A percentile compares a stretch with the other conserved stretches of the same genome.
phyloP scores from a whole-genome alignment of 208 protist genomes.

The Trypanosoma brucei region DNA sequence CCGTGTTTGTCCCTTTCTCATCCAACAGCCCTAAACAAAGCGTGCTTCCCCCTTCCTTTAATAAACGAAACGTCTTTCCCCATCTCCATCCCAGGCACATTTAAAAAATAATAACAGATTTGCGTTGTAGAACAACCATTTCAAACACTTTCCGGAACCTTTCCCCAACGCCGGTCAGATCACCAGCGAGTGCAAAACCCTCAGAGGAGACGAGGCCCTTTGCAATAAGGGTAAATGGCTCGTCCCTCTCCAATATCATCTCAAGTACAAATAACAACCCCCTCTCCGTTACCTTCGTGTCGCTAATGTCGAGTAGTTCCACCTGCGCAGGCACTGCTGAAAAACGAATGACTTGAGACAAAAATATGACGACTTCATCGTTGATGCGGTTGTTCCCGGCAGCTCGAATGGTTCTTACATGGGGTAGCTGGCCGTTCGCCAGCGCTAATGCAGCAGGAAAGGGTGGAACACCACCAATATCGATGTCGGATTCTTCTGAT shows the following conservation, averaged over 20 bases:
- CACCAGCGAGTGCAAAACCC: background rate
- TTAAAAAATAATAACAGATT: no score
- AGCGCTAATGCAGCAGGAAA: conserved; percentile 68
- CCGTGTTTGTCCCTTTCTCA: no score
- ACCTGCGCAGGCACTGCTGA: conserved; percentile 64
- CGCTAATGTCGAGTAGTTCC: conserved; percentile 76
- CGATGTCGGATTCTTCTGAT: conserved; percentile 56
- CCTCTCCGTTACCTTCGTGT: conserved; percentile 64
- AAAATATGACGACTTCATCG: conserved; percentile 67
- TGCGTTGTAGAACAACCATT: background rate
- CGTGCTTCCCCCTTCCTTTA: no score
- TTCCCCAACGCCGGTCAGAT: background rate
- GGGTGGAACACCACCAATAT: conserved; percentile 60
- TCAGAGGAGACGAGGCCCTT: conserved; percentile 7
- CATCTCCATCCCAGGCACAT: no score
- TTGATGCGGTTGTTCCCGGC: conserved; percentile 50
- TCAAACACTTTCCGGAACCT: conserved; percentile 25
- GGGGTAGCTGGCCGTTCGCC: conserved; percentile 68
- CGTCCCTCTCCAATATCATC: conserved; percentile 70
- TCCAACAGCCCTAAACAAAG: no score
- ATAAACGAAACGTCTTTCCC: no score
- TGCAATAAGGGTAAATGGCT: conserved; percentile 49
- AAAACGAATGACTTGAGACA: conserved; percentile 79
- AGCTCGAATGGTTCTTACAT: conserved; percentile 55
- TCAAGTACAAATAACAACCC: conserved; percentile 77